These are phyloP conservation scores for Kluyveromyces sp. DNA, from an alignment of 1,139 yeast species.

Conservation along the genomic window DNA sequence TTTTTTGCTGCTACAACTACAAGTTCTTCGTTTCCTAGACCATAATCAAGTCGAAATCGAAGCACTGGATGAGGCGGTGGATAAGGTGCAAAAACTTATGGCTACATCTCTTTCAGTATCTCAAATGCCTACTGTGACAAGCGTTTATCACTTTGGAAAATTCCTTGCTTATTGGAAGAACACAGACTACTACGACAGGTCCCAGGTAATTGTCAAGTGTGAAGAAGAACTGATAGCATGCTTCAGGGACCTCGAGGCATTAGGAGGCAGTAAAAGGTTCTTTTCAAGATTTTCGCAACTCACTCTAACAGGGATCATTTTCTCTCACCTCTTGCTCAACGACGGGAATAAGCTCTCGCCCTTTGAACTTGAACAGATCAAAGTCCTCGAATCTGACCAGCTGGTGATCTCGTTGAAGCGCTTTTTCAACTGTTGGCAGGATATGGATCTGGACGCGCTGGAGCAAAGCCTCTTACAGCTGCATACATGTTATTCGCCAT, in stretches of 20 bases:
- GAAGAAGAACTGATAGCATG: slow-evolving; percentile 17
- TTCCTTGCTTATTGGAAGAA: slow-evolving; percentile 3
- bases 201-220: slow-evolving; percentile 7
- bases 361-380: slow-evolving; percentile 27
- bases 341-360: slow-evolving; percentile 21
- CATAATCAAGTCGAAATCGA: neutral
- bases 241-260: slow-evolving; percentile 22
- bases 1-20: slow-evolving; percentile 3
- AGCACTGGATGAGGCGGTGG: neutral
- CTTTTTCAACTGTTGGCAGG: slow-evolving; percentile 16
- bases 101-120: slow-evolving; percentile 4
- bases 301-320: slow-evolving; percentile 22
- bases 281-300: slow-evolving; percentile 13
- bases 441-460: slow-evolving; percentile 14
- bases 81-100: neutral
- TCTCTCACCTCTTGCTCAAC: slow-evolving; percentile 19
- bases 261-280: slow-evolving; percentile 17
- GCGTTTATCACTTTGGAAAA: slow-evolving; percentile 5
- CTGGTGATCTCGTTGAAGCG: slow-evolving; percentile 14
- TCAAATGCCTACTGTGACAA: slow-evolving; percentile 4
- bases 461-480: slow-evolving; percentile 13
- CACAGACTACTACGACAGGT: slow-evolving; percentile 6
- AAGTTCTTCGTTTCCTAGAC: neutral
- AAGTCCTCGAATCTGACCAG: slow-evolving; percentile 14
- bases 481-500: slow-evolving; percentile 7